phyloP scores from a whole-genome alignment of 768 basidiomycete genomes.

The Boletellus sp. region DNA sequence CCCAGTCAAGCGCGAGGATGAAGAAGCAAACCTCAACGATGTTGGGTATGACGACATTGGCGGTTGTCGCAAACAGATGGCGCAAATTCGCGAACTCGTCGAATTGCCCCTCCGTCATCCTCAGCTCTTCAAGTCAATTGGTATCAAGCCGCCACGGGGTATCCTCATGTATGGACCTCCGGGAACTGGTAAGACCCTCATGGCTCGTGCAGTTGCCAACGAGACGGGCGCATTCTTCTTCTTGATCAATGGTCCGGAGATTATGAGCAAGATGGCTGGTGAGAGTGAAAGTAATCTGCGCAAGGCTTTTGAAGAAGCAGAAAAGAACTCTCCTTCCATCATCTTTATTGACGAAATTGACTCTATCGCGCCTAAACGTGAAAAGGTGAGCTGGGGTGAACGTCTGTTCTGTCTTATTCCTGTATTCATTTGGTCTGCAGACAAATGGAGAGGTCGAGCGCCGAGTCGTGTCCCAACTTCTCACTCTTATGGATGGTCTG shows the following conservation, averaged over 20 bases:
- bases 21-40: slow-evolving; percentile 93
- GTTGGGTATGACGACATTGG: slow-evolving; percentile 99
- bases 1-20: slow-evolving; percentile 97
- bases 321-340: slow-evolving; percentile 99
- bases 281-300: slow-evolving; percentile 96
- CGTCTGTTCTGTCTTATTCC: neutral
- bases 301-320: slow-evolving; percentile 99
- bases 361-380: slow-evolving; percentile 99
- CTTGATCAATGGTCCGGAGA: slow-evolving; percentile 99
- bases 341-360: slow-evolving; percentile 99
- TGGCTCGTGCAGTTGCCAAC: slow-evolving; percentile 99
- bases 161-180: slow-evolving; percentile 98
- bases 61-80: slow-evolving; percentile 99
- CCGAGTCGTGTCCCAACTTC: slow-evolving; percentile 95
- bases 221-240: slow-evolving; percentile 99
- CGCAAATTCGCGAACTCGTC: slow-evolving; percentile 98
- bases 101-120: slow-evolving; percentile 97
- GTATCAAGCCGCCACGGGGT: slow-evolving; percentile 99
- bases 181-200: slow-evolving; percentile 98
- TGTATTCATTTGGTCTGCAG: slow-evolving; percentile 36
- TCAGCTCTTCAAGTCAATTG: slow-evolving; percentile 99
- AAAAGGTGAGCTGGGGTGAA: slow-evolving; percentile 61
- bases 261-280: slow-evolving; percentile 99
- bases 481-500: slow-evolving; percentile 98
- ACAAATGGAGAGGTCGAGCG: slow-evolving; percentile 99